A percentile compares a stretch with the other conserved stretches of the same genome.
Evolutionary conservation across 371 early-diverging fungal species (phyloP).

Genomic region (Blastocladiella emersonii): DNA sequence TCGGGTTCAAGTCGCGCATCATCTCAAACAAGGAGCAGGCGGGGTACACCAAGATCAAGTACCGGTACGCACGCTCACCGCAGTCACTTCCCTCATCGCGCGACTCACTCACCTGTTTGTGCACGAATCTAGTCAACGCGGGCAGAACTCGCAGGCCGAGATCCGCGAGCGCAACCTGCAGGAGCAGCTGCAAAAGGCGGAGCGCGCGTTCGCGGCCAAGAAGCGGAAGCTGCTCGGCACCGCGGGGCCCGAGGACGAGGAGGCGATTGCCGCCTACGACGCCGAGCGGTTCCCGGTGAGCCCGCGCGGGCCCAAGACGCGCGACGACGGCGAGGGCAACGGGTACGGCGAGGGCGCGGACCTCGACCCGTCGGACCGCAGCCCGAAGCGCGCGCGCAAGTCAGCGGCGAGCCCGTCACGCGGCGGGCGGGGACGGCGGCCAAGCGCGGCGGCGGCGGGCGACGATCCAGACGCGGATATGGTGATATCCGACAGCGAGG

Average conservation of each 20-base stretch:
- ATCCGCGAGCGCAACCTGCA: slow-evolving; percentile 45
- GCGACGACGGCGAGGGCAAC: too few species aligned
- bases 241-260: not conserved
- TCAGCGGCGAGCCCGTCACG: too few species aligned
- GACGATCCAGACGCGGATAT: not conserved
- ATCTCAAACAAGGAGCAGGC: not conserved
- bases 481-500: not conserved
- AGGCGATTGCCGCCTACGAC: not conserved
- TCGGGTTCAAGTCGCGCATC: not conserved
- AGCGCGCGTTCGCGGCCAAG: slow-evolving; percentile 44
- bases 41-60: not conserved
- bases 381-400: too few species aligned
- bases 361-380: too few species aligned
- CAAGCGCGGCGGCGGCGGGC: not conserved
- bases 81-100: too few species aligned
- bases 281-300: too few species aligned
- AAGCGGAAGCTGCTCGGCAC: slow-evolving; percentile 14
- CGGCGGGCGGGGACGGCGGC: not conserved
- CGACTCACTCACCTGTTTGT: slow-evolving; percentile 6
- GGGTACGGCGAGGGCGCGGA: too few species aligned
- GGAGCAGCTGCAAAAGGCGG: slow-evolving; percentile 50
- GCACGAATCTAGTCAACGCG: slow-evolving; percentile 50
- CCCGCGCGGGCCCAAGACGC: too few species aligned
- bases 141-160: slow-evolving; percentile 60
- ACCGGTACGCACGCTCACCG: too few species aligned